Evolutionary conservation across 352 stramenopile genomes (phyloP).

Genomic region (Globisporangium apiculatum): DNA sequence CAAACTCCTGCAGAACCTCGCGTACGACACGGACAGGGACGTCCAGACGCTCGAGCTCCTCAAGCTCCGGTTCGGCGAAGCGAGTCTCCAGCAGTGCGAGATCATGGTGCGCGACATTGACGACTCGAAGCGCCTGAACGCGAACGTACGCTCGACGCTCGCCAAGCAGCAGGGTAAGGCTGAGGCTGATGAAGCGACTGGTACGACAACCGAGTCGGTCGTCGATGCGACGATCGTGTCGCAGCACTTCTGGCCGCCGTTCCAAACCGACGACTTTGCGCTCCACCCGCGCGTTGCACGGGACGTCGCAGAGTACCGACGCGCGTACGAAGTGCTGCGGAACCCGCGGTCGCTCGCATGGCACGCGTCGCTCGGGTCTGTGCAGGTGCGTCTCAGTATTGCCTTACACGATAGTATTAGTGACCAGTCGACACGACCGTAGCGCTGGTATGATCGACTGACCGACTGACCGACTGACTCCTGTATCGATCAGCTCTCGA

Average conservation of each 20-base stretch:
- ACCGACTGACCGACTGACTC: background rate
- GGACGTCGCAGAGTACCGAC: conserved; percentile 84
- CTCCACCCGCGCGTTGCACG: conserved; percentile 81
- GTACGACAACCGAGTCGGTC: background rate
- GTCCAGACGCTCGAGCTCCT: conserved; percentile 95
- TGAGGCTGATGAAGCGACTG: background rate
- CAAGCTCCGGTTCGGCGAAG: conserved; percentile 95
- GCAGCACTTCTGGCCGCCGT: conserved; percentile 96
- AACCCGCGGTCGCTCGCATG: conserved; percentile 92
- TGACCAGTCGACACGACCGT: too few relatives aligned
- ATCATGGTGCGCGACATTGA: conserved; percentile 98
- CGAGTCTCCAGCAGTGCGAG: conserved; percentile 92
- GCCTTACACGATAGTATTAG: too few relatives aligned
- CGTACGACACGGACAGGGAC: conserved; percentile 93
- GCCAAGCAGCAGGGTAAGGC: conserved; percentile 5
- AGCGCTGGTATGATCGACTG: background rate
- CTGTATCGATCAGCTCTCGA: conserved; percentile 27
- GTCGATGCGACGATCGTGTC: conserved; percentile 95
- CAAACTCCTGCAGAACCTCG: conserved; percentile 91
- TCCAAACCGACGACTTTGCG: conserved; percentile 90
- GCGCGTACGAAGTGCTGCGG: conserved; percentile 91
- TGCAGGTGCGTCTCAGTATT: conserved; percentile 39
- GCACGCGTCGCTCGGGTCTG: conserved; percentile 91
- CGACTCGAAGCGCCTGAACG: conserved; percentile 93
- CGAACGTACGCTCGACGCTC: conserved; percentile 74